Percentiles rank a stretch among this genome's conserved stretches.
These are phyloP conservation scores for Hippophae gyantsensis DNA, from an alignment of 306 rosid species.

Conservation along the genomic window DNA sequence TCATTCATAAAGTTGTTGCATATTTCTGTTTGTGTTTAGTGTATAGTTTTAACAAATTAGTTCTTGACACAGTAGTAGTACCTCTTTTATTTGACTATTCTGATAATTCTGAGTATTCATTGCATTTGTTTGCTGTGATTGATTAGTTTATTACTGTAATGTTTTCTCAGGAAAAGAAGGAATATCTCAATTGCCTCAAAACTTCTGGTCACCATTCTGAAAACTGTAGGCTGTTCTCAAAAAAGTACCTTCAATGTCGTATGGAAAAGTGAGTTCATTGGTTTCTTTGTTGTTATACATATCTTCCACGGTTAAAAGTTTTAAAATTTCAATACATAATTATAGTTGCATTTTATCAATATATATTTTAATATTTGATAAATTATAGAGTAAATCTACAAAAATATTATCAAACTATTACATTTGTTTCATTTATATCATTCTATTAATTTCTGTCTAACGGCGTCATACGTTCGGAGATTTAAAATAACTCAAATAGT, in stretches of 20 bases:
- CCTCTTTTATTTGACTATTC: no score
- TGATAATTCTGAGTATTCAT: not conserved
- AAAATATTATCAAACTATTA: no score
- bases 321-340: not conserved
- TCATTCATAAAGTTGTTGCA: not conserved
- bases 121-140: not conserved
- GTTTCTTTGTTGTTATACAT: conserved; percentile 4
- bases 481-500: no score
- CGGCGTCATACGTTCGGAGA: no score
- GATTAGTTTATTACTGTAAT: conserved; percentile 10
- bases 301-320: not conserved
- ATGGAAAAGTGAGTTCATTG: conserved; percentile 70
- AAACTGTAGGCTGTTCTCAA: conserved; percentile 68
- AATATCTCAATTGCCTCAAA: conserved; percentile 72
- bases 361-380: no score
- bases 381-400: no score
- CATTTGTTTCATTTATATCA: no score
- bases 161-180: conserved; percentile 71
- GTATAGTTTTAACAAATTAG: not conserved
- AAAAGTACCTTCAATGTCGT: conserved; percentile 73
- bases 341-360: not conserved
- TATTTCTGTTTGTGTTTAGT: not conserved
- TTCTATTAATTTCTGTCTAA: no score
- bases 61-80: not conserved
- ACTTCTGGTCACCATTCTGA: conserved; percentile 63